phyloP scores from a whole-genome alignment of 2,329 filamentous ascomycete species.

The Talaromyces sp. region DNA sequence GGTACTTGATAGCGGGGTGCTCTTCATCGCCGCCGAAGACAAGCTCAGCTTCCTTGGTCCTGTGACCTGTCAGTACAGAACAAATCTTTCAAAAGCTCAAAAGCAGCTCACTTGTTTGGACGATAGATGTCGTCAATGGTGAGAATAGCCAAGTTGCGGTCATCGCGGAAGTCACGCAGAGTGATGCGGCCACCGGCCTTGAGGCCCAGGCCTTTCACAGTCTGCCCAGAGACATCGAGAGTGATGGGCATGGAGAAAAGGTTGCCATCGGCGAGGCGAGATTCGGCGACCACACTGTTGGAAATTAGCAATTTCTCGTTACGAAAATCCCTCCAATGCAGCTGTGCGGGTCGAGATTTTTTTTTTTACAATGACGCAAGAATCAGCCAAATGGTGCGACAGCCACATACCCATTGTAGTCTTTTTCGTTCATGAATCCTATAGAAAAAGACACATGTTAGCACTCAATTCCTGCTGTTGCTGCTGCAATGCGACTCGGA shows the following conservation, averaged over 20 bases:
- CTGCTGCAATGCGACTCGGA: neutral
- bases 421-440: conserved; percentile 97
- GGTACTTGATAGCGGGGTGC: conserved; percentile 88
- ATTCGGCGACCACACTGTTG: conserved; percentile 74
- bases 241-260: conserved; percentile 98
- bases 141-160: conserved; percentile 91
- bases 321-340: neutral
- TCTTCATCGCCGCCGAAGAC: conserved; percentile 91
- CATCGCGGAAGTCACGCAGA: conserved; percentile 91
- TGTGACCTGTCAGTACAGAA: conserved; percentile 35
- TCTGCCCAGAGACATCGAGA: conserved; percentile 72
- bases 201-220: conserved; percentile 67
- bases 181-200: conserved; percentile 77
- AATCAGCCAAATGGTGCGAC: neutral
- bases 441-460: conserved; percentile 2
- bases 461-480: neutral
- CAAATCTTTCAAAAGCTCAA: conserved; percentile 4
- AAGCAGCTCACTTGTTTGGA: conserved; percentile 73
- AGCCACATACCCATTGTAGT: conserved; percentile 76
- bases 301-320: neutral
- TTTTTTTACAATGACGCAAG: neutral
- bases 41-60: conserved; percentile 80
- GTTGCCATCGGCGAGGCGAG: conserved; percentile 78
- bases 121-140: conserved; percentile 93
- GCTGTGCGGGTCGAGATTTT: neutral